phyloP scores from a whole-genome alignment of 208 protist species.

The Angomonas deanei region DNA sequence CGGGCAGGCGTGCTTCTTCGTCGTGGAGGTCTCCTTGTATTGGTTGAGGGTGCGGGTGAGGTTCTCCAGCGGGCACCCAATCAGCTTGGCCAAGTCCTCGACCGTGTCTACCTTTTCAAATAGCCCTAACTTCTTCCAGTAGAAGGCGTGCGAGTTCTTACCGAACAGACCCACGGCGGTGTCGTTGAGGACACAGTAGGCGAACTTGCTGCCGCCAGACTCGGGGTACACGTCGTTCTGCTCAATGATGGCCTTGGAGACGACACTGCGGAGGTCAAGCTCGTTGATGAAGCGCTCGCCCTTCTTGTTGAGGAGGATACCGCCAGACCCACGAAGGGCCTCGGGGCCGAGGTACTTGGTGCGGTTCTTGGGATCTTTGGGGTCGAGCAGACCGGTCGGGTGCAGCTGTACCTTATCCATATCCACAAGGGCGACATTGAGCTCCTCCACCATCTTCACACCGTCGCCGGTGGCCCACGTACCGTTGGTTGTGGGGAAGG shows the following conservation, averaged over 20 bases:
- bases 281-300: conserved; percentile 93
- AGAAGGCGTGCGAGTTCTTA: conserved; percentile 54
- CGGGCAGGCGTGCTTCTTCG: conserved; percentile 18
- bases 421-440: conserved; percentile 76
- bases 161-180: conserved; percentile 67
- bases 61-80: conserved; percentile 30
- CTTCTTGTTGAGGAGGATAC: conserved; percentile 87
- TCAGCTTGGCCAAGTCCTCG: conserved; percentile 49
- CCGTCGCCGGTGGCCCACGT: conserved; percentile 75
- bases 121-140: conserved; percentile 65
- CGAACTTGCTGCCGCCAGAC: conserved; percentile 42
- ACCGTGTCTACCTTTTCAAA: conserved; percentile 41
- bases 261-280: conserved; percentile 89
- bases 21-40: conserved; percentile 36
- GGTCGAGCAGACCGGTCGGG: conserved; percentile 93
- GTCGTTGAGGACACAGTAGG: conserved; percentile 79
- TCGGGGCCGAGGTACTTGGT: conserved; percentile 95
- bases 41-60: conserved; percentile 32
- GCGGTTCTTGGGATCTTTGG: conserved; percentile 66
- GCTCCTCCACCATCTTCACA: conserved; percentile 49
- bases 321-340: conserved; percentile 92
- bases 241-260: conserved; percentile 80
- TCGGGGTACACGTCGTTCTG: conserved; percentile 49
- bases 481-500: conserved; percentile 90
- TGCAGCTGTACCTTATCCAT: conserved; percentile 94